These are phyloP conservation scores for Blepharisma stoltei DNA, from an alignment of 73 alveolate species.

Conservation along the genomic window DNA sequence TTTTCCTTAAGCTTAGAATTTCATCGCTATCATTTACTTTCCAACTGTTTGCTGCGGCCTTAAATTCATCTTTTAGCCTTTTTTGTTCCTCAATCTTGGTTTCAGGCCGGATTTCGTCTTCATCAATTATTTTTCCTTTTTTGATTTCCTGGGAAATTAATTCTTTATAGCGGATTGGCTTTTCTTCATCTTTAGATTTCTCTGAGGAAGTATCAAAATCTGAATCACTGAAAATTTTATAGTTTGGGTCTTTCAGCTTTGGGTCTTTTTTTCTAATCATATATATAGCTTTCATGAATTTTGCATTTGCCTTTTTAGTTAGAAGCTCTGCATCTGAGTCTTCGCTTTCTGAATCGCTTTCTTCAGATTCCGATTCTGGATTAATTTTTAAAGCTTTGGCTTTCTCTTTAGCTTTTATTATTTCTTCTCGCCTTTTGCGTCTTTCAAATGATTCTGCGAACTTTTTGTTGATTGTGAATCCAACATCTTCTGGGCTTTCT, in stretches of 20 bases:
- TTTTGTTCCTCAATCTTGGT: slow-evolving; percentile 40
- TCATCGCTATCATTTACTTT: slow-evolving; percentile 28
- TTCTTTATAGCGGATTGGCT: slow-evolving; percentile 54
- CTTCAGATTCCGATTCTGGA: slow-evolving; percentile 33
- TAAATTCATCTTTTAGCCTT: slow-evolving; percentile 45
- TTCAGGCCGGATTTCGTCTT: slow-evolving; percentile 11
- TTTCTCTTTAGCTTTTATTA: slow-evolving; percentile 5
- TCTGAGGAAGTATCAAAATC: slow-evolving; percentile 43
- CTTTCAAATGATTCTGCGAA: slow-evolving; percentile 20
- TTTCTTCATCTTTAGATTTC: background rate
- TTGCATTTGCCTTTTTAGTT: slow-evolving; percentile 41
- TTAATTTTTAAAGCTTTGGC: slow-evolving; percentile 1
- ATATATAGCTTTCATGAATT: slow-evolving; percentile 48
- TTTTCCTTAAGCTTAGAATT: slow-evolving; percentile 29
- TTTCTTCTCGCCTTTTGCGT: slow-evolving; percentile 11
- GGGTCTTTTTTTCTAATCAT: slow-evolving; percentile 59
- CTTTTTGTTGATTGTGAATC: slow-evolving; percentile 9
- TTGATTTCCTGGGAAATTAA: slow-evolving; percentile 30
- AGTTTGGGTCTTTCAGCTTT: slow-evolving; percentile 35
- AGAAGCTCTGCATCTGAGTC: slow-evolving; percentile 60
- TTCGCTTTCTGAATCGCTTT: slow-evolving; percentile 36
- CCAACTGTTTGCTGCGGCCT: slow-evolving; percentile 23
- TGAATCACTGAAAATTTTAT: slow-evolving; percentile 31
- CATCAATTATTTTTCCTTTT: slow-evolving; percentile 18
- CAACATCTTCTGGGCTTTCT: no score